phyloP scores from a whole-genome alignment of 2,329 filamentous ascomycete genomes.

The Hypoxylon sp. region DNA sequence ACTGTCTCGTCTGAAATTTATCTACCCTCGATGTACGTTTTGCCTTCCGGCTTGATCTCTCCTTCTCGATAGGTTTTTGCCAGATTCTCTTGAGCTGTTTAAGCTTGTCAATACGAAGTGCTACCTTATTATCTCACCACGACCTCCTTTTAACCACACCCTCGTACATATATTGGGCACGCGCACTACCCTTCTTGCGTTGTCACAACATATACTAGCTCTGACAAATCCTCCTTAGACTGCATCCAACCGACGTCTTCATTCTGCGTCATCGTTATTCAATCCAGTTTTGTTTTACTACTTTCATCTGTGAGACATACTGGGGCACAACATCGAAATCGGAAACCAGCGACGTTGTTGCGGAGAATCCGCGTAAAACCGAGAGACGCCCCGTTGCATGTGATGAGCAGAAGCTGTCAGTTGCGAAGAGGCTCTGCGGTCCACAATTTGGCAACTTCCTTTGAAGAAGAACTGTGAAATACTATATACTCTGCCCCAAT shows the following conservation, averaged over 20 bases:
- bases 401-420: slow-evolving; percentile 34
- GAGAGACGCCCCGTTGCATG: slow-evolving; percentile 31
- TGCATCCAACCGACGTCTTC: slow-evolving; percentile 35
- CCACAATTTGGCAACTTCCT: slow-evolving; percentile 18
- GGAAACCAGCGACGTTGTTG: slow-evolving; percentile 38
- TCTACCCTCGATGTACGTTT: slow-evolving; percentile 50
- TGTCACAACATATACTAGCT: slow-evolving; percentile 46
- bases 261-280: slow-evolving; percentile 34
- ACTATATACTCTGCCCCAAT: slow-evolving; percentile 32
- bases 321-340: slow-evolving; percentile 35
- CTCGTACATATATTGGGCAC: slow-evolving; percentile 52
- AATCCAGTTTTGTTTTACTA: slow-evolving; percentile 32
- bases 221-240: slow-evolving; percentile 36
- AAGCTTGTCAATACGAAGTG: slow-evolving; percentile 46
- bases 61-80: slow-evolving; percentile 43
- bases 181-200: slow-evolving; percentile 37
- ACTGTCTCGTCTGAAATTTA: slow-evolving; percentile 50
- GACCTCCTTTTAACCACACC: slow-evolving; percentile 47
- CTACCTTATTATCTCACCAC: slow-evolving; percentile 38
- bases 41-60: slow-evolving; percentile 43
- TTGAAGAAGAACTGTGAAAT: slow-evolving; percentile 18
- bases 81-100: slow-evolving; percentile 38
- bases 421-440: slow-evolving; percentile 33
- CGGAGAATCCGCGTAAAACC: slow-evolving; percentile 28
- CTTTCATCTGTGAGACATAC: slow-evolving; percentile 36